Evolutionary conservation across 176 grass and related monocot genomes (phyloP).

Genomic region (Oryza officinalis): DNA sequence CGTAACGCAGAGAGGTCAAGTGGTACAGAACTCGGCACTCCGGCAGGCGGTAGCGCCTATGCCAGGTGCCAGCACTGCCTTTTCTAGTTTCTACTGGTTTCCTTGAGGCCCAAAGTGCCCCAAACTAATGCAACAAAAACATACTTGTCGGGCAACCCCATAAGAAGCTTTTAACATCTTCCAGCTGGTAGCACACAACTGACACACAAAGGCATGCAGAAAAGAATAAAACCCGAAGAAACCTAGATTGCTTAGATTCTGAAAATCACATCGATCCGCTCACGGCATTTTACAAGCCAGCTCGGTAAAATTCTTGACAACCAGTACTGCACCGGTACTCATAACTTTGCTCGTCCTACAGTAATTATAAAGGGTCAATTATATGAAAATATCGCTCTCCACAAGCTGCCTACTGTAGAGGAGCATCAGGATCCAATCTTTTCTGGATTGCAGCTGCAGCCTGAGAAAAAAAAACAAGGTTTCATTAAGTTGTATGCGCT

Average conservation of each 20-base stretch:
- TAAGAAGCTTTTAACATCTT: not conserved
- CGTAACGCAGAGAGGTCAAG: too few relatives aligned
- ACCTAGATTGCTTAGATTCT: too few relatives aligned
- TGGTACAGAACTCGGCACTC: too few relatives aligned
- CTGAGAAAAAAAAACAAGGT: conserved; percentile 42
- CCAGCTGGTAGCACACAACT: too few relatives aligned
- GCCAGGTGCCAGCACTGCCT: too few relatives aligned
- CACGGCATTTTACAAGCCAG: not conserved
- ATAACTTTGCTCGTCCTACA: not conserved
- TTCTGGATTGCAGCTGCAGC: conserved; percentile 95
- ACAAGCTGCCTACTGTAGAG: conserved; percentile 41
- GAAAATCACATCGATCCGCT: conserved; percentile 5
- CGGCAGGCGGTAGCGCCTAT: too few relatives aligned
- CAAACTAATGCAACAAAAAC: too few relatives aligned
- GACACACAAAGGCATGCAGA: not conserved
- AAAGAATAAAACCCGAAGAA: not conserved
- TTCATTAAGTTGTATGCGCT: not conserved
- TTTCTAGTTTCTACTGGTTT: too few relatives aligned
- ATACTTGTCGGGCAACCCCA: too few relatives aligned
- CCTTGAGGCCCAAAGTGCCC: too few relatives aligned
- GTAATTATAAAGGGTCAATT: not conserved
- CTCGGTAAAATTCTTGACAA: not conserved
- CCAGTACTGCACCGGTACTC: not conserved
- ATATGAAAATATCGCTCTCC: not conserved
- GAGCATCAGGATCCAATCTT: conserved; percentile 94